A percentile compares a stretch with the other conserved stretches of the same genome.
Conservation (phyloP, 179 eudicot genomes). For the Amaranthus tricolor region DNA sequence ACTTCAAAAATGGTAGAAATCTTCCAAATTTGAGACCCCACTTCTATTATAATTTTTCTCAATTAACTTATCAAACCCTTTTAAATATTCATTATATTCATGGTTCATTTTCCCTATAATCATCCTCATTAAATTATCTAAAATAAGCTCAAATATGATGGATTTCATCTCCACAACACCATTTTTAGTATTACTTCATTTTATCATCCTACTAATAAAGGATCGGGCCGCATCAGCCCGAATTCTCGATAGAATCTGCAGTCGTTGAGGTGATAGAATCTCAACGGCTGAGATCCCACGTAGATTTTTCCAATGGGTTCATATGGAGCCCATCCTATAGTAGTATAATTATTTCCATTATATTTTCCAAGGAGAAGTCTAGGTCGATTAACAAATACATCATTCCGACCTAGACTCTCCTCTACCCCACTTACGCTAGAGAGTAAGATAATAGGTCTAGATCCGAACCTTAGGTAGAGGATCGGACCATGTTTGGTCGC, state of each 20-base stretch:
- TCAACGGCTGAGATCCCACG: conserved; percentile 35
- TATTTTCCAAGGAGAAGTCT: conserved; percentile 32
- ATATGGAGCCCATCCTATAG: conserved; percentile 33
- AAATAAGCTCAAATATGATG: conserved; percentile 13
- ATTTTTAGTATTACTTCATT: background rate
- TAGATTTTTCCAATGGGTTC: conserved; percentile 38
- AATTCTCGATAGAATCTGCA: conserved; percentile 23
- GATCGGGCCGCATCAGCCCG: conserved; percentile 27
- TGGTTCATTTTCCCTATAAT: conserved; percentile 26
- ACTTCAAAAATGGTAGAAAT: conserved; percentile 30
- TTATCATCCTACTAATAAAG: conserved; percentile 13
- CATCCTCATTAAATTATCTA: conserved; percentile 34
- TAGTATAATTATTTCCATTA: conserved; percentile 28
- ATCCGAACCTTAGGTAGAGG: conserved; percentile 22
- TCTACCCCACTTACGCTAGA: conserved; percentile 30
- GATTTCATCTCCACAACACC: conserved; percentile 27
- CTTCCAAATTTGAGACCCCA: conserved; percentile 22
- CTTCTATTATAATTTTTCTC: conserved; percentile 21
- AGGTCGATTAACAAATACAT: conserved; percentile 37
- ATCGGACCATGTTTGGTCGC: conserved; percentile 27
- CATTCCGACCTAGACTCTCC: conserved; percentile 26
- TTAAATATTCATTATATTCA: conserved; percentile 17
- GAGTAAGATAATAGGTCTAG: conserved; percentile 18
- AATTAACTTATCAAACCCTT: conserved; percentile 13
- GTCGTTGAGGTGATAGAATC: conserved; percentile 29